Percentiles rank a stretch among this genome's conserved stretches.
phyloP scores from a whole-genome alignment of 208 protist species.

The Leishmania aethiopica region DNA sequence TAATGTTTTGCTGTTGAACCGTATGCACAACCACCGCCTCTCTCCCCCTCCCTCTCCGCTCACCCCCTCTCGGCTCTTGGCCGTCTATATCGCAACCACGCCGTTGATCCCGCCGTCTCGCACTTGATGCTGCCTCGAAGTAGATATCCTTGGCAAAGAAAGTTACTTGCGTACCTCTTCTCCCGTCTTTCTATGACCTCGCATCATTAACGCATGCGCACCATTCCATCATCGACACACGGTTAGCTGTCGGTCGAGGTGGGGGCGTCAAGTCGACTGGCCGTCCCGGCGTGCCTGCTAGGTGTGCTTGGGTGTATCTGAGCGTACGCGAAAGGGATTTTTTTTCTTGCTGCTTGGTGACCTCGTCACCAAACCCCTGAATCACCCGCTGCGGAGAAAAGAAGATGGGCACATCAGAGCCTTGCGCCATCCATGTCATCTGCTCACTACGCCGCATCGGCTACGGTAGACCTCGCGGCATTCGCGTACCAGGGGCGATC shows the following conservation, averaged over 20 bases:
- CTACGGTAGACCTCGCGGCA: slow-evolving; percentile 1
- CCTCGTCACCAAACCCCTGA: neutral
- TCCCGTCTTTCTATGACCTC: neutral
- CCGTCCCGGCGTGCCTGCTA: neutral
- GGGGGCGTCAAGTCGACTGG: too few species aligned
- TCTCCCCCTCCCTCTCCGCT: neutral
- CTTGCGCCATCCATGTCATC: neutral
- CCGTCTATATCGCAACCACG: neutral
- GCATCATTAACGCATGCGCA: neutral
- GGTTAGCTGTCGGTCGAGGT: neutral
- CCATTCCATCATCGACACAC: neutral
- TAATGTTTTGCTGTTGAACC: neutral
- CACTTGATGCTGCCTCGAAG: neutral
- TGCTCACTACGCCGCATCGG: neutral
- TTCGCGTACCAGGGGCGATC: neutral
- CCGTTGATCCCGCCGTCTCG: neutral
- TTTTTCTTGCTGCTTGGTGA: neutral
- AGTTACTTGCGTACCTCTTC: neutral
- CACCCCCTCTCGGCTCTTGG: neutral
- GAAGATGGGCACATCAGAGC: neutral
- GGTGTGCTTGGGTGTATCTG: neutral
- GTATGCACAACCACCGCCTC: neutral
- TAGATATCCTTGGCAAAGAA: neutral
- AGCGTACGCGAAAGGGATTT: neutral
- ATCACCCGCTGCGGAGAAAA: neutral